Percentiles rank a stretch among this genome's conserved stretches.
phyloP scores from a whole-genome alignment of 2,329 filamentous ascomycete genomes.

The Biscogniauxia mediterranea region DNA sequence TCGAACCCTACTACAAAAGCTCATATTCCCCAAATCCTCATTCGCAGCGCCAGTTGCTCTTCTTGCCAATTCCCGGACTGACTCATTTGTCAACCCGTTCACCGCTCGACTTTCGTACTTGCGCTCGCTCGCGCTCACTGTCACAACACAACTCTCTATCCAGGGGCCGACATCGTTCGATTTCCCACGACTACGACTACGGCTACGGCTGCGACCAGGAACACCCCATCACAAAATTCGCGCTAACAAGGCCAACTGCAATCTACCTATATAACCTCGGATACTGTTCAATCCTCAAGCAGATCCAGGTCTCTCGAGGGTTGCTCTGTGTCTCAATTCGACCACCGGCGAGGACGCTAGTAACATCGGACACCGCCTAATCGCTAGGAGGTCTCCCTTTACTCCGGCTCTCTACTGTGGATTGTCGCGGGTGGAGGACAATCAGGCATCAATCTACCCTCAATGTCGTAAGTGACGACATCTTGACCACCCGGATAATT shows the following conservation, averaged over 20 bases:
- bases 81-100: neutral
- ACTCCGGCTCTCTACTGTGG: conserved; percentile 44
- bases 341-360: conserved; percentile 13
- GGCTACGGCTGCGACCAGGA: neutral
- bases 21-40: conserved; percentile 8
- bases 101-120: neutral
- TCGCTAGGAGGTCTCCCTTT: conserved; percentile 34
- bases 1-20: conserved; percentile 14
- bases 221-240: neutral
- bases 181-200: neutral
- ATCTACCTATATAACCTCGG: neutral
- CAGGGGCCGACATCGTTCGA: neutral
- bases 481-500: conserved; percentile 10
- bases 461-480: conserved; percentile 43
- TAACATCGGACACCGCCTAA: conserved; percentile 10
- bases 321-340: conserved; percentile 16
- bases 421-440: conserved; percentile 48
- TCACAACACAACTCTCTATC: too few relatives aligned
- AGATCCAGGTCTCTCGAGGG: neutral
- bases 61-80: neutral
- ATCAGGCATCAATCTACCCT: conserved; percentile 34
- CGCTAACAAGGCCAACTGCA: neutral
- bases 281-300: neutral
- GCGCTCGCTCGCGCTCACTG: neutral
- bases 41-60: neutral